Evolutionary conservation across 768 basidiomycete species (phyloP), one percentile per base, ranked within the genome.

Genomic region (Suillus weaverae): DNA sequence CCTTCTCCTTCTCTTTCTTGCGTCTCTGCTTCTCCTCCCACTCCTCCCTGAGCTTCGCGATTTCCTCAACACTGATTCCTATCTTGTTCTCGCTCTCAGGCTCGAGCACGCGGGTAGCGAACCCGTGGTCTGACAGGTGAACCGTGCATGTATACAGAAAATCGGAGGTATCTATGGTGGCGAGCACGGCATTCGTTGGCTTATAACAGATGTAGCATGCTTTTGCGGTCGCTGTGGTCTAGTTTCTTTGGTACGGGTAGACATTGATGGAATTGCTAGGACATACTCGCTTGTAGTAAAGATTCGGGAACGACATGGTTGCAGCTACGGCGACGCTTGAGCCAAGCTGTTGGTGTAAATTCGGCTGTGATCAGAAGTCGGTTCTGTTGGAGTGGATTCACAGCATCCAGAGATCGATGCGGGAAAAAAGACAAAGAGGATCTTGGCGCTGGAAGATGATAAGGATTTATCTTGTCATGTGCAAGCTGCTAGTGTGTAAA

Each of bases 221-320:
- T 74, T 86, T 89, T 9, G 89, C 78, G 2, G 94, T 95, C 38
- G 83, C 94, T 62, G 88, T 86, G 50, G 89, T 86, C 94, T 96
- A 73, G 26, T 53, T 60, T 50, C 57, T 62, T 46, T 32, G 18
- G 43, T 39, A 30, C 20, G 57, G 43, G 50, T 50, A 33, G 59
- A 53, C 60, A 44, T 64, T 26, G 61, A 67, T 62, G 60, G 22
- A 57, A 6, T 26, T 13, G 32, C 5, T 55, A 39, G 33, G 32
- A 82, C 86, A 81, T 76, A 94, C 94, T 70, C 94, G 86, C 77
- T 92, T 93, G 80, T 94, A 95, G 79, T 96, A 97, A 51, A 94
- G 71, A 74, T 97, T 97, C 38, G 83, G 82, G 79, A 92, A 90
- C 50, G 86, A 86, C 90, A 91, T 91, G 38, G 11, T 32, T 13